Percentiles rank a stretch among this genome's conserved stretches.
Evolutionary conservation across 1,139 yeast genomes (phyloP).

Genomic region (Candida sp.): DNA sequence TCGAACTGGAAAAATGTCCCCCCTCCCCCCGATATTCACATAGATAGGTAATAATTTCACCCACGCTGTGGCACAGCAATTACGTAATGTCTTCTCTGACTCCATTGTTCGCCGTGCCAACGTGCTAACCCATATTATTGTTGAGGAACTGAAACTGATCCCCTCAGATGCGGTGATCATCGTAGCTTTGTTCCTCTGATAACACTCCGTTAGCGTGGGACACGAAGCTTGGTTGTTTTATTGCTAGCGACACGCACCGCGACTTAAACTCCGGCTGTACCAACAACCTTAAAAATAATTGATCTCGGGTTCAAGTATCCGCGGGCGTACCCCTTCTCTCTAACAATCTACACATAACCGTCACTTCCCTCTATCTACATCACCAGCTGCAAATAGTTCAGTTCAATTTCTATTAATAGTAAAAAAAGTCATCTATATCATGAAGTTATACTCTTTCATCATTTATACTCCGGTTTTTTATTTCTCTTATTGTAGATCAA

Average conservation of each 20-base stretch:
- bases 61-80: background rate
- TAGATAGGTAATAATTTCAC: background rate
- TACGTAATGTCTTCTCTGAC: background rate
- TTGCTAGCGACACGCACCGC: background rate
- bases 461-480: conserved; percentile 66
- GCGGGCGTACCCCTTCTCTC: background rate
- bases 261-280: background rate
- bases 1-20: background rate
- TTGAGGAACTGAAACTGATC: too few species aligned
- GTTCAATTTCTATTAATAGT: background rate
- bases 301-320: background rate
- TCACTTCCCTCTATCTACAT: background rate
- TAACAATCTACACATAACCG: background rate
- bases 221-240: too few species aligned
- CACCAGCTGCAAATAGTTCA: background rate
- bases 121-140: background rate
- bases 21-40: background rate
- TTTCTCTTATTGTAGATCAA: conserved; percentile 75
- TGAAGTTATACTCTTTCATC: background rate
- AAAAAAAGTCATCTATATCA: background rate
- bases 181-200: too few species aligned
- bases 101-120: background rate
- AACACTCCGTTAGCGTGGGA: too few species aligned
- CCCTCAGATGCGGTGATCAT: too few species aligned
- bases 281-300: background rate